These are phyloP conservation scores for Phytophthora pluvialis DNA, from an alignment of 352 stramenopile species.

Conservation along the genomic window DNA sequence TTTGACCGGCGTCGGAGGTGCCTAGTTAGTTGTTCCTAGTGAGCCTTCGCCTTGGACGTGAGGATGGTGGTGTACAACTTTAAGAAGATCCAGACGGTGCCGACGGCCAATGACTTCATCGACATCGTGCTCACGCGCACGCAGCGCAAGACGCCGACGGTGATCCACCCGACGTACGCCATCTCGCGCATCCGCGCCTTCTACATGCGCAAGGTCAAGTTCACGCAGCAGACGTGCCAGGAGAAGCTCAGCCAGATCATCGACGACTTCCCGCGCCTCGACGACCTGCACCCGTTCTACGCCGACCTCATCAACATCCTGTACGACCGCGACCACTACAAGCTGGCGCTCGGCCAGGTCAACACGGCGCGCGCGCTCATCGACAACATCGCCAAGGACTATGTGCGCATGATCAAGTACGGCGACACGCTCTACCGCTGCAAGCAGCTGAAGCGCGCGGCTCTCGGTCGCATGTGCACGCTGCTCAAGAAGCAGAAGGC, in stretches of 20 bases:
- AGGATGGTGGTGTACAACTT: slow-evolving; percentile 99
- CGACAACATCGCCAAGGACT: slow-evolving; percentile 98
- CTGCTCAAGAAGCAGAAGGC: slow-evolving; percentile 99
- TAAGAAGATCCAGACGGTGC: slow-evolving; percentile 99
- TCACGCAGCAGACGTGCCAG: slow-evolving; percentile 99
- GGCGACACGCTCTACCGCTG: slow-evolving; percentile 99
- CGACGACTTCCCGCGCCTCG: slow-evolving; percentile 98
- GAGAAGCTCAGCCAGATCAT: slow-evolving; percentile 98
- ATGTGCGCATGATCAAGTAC: slow-evolving; percentile 99
- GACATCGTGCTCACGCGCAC: slow-evolving; percentile 99
- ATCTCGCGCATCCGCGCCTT: slow-evolving; percentile 97
- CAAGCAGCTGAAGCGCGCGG: slow-evolving; percentile 99
- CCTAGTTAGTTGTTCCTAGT: too few relatives aligned
- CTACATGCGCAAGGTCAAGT: slow-evolving; percentile 99
- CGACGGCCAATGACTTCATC: slow-evolving; percentile 97
- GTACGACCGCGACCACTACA: slow-evolving; percentile 99
- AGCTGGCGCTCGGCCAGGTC: slow-evolving; percentile 99
- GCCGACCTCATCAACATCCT: slow-evolving; percentile 99
- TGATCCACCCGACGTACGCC: slow-evolving; percentile 97
- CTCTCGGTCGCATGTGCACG: slow-evolving; percentile 99
- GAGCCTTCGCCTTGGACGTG: background rate
- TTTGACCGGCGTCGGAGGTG: slow-evolving; percentile 7
- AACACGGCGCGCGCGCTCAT: slow-evolving; percentile 98
- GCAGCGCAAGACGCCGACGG: slow-evolving; percentile 98
- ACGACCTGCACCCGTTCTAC: slow-evolving; percentile 99